These are phyloP conservation scores for Euphorbia corollata DNA, from an alignment of 441 rosid species.

Conservation along the genomic window DNA sequence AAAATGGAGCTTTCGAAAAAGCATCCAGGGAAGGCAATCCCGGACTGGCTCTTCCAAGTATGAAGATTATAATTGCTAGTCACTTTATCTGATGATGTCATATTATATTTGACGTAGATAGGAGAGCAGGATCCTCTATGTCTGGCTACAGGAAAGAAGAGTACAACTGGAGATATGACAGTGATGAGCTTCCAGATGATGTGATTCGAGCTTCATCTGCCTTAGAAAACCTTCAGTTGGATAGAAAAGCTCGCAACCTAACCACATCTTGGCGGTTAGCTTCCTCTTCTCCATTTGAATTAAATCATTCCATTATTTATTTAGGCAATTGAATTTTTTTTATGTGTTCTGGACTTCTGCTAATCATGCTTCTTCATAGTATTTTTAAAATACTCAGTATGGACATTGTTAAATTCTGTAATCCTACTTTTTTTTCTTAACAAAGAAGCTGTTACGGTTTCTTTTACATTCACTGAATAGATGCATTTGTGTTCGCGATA, in stretches of 20 bases:
- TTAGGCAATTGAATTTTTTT: too few species aligned
- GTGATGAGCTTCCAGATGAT: conserved; percentile 61
- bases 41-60: too few species aligned
- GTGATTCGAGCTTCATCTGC: conserved; percentile 75
- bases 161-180: conserved; percentile 69
- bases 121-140: conserved; percentile 74
- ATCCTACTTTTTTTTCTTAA: too few species aligned
- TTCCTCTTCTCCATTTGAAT: conserved; percentile 10
- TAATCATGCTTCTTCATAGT: neutral
- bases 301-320: neutral
- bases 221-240: conserved; percentile 88
- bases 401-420: neutral
- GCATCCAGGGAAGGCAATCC: too few species aligned
- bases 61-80: conserved; percentile 9
- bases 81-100: conserved; percentile 16
- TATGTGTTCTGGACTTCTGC: too few species aligned
- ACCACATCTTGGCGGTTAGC: conserved; percentile 86
- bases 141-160: conserved; percentile 78
- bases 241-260: conserved; percentile 82
- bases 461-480: neutral
- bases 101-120: conserved; percentile 34
- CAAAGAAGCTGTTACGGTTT: neutral
- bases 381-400: neutral
- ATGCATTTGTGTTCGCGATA: too few species aligned
- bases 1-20: too few species aligned